Percentiles rank a stretch among this genome's conserved stretches.
These are phyloP conservation scores for Mycena filopes DNA, from an alignment of 768 basidiomycete species.

Conservation along the genomic window DNA sequence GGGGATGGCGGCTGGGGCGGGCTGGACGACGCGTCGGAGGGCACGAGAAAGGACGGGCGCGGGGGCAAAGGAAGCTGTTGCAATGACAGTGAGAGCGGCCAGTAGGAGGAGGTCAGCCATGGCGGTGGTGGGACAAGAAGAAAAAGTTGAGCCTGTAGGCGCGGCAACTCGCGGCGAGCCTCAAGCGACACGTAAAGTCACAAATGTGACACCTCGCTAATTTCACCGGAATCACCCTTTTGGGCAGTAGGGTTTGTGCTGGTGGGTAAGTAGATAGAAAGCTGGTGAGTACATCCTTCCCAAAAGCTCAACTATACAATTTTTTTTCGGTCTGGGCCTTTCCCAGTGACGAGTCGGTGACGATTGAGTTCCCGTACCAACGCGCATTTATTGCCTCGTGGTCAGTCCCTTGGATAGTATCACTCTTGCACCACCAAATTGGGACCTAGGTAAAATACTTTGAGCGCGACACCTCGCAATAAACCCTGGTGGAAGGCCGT, in stretches of 20 bases:
- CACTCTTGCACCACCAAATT: too few relatives aligned
- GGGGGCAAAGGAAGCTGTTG: constrained; percentile 22
- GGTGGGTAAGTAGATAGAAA: too few relatives aligned
- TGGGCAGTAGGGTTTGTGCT: not conserved
- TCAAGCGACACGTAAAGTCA: constrained; percentile 11
- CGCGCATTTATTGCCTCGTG: too few relatives aligned
- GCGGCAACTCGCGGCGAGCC: not conserved
- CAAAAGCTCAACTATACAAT: too few relatives aligned
- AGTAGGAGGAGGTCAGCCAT: constrained; percentile 23
- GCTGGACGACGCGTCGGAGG: constrained; percentile 28
- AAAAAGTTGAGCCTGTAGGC: constrained; percentile 24
- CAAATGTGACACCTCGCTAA: constrained; percentile 1
- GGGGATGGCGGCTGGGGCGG: not conserved
- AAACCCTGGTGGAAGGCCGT: too few relatives aligned
- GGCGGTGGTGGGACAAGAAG: constrained; percentile 16
- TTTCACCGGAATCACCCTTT: not conserved
- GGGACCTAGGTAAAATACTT: too few relatives aligned
- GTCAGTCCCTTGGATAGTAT: too few relatives aligned
- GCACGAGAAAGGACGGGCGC: constrained; percentile 18
- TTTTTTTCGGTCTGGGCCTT: too few relatives aligned
- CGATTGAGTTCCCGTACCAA: too few relatives aligned
- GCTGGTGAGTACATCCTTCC: too few relatives aligned
- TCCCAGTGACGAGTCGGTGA: too few relatives aligned
- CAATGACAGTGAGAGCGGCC: constrained; percentile 29
- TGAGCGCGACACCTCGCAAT: too few relatives aligned